A percentile compares a stretch with the other conserved stretches of the same genome.
These are phyloP conservation scores for Oligophagozyma castellii DNA, from an alignment of 1,139 yeast genomes.

Conservation along the genomic window DNA sequence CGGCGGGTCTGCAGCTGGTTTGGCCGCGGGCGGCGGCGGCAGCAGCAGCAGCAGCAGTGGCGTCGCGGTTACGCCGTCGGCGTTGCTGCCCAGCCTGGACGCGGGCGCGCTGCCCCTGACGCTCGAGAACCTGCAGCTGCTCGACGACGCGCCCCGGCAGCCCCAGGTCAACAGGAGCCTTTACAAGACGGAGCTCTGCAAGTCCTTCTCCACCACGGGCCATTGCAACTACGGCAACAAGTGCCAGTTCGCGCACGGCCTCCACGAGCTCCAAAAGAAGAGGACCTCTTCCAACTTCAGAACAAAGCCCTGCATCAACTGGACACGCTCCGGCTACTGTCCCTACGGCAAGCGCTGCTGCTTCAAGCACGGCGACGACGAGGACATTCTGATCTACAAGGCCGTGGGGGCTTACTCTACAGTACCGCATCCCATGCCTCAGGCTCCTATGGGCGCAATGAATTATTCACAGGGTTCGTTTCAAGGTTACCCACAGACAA, in stretches of 20 bases:
- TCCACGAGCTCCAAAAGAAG: conserved; percentile 55
- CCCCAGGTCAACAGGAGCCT: conserved; percentile 46
- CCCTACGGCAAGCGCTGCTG: conserved; percentile 88
- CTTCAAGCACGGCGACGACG: conserved; percentile 56
- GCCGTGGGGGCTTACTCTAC: conserved; percentile 1
- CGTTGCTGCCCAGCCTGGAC: conserved; percentile 6
- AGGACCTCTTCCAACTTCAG: conserved; percentile 79
- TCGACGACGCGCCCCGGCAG: conserved; percentile 2
- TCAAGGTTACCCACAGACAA: too few species aligned
- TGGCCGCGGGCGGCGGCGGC: too few species aligned
- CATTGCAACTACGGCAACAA: conserved; percentile 78
- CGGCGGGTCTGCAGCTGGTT: too few species aligned
- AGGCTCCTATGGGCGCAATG: too few species aligned
- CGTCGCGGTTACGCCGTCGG: too few species aligned
- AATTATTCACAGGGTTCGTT: too few species aligned
- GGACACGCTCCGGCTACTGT: conserved; percentile 72
- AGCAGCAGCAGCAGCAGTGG: too few species aligned
- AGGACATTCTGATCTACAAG: conserved; percentile 20
- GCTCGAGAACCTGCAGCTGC: conserved; percentile 11
- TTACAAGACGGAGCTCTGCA: conserved; percentile 85
- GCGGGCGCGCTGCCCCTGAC: conserved; percentile 13
- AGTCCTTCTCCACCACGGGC: conserved; percentile 60
- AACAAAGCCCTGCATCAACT: conserved; percentile 82
- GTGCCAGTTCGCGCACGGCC: conserved; percentile 93
- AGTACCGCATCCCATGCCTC: too few species aligned